Conservation (phyloP, 2,329 filamentous ascomycete genomes). For the Cladophialophora immunda region DNA sequence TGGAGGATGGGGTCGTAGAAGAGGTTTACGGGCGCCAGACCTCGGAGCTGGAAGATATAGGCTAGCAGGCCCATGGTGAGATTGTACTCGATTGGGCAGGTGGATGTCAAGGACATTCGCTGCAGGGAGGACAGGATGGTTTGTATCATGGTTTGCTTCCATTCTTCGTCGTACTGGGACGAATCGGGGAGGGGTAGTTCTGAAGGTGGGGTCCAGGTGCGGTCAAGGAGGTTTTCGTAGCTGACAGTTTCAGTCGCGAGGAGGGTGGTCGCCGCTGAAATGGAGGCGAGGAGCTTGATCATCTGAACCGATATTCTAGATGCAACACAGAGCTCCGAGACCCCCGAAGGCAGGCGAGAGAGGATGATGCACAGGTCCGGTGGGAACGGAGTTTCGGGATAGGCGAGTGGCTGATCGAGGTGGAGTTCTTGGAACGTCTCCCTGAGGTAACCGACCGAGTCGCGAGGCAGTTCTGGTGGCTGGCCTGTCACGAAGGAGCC, state of each 20-base stretch:
- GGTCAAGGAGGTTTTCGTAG: constrained; percentile 11
- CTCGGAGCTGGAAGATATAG: constrained; percentile 35
- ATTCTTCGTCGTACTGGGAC: constrained; percentile 15
- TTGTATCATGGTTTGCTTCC: constrained; percentile 29
- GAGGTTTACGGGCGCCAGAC: constrained; percentile 31
- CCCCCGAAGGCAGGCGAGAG: constrained; percentile 32
- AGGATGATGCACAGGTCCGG: constrained; percentile 33
- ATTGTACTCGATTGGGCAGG: constrained; percentile 28
- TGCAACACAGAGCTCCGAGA: constrained; percentile 35
- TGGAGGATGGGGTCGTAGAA: constrained; percentile 40
- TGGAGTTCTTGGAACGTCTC: constrained; percentile 35
- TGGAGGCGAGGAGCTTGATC: constrained; percentile 34
- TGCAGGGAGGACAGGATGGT: constrained; percentile 37
- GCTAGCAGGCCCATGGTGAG: constrained; percentile 35
- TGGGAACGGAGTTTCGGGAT: constrained; percentile 36
- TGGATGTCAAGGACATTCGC: constrained; percentile 35
- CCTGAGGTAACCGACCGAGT: constrained; percentile 29
- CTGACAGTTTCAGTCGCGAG: constrained; percentile 7
- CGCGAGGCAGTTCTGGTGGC: constrained; percentile 28
- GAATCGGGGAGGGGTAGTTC: constrained; percentile 3
- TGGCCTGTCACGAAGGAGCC: constrained; percentile 38
- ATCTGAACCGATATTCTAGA: constrained; percentile 37
- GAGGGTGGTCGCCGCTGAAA: constrained; percentile 24
- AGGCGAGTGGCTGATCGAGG: constrained; percentile 35
- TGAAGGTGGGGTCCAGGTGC: background rate